Conservation (phyloP, 2,329 filamentous ascomycete genomes). For the Grosmannia huntii region DNA sequence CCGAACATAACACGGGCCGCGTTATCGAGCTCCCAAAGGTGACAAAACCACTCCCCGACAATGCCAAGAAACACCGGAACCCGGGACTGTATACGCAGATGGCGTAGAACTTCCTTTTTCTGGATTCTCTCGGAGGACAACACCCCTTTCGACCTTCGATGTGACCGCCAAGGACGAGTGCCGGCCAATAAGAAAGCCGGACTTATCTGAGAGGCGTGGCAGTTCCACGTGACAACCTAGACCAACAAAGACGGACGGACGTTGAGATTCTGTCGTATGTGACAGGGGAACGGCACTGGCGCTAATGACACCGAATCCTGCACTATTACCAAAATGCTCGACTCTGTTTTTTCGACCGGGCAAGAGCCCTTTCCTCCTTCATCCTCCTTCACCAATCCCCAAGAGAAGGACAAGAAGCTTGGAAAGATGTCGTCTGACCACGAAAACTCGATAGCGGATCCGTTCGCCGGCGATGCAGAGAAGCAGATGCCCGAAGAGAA, state of each 20-base stretch:
- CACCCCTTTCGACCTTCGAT: not conserved
- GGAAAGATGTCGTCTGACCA: slow-evolving; percentile 5
- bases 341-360: not conserved
- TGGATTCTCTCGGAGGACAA: not conserved
- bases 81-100: not conserved
- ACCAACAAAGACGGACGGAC: not conserved
- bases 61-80: not conserved
- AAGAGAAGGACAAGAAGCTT: not conserved
- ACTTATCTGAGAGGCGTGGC: not conserved
- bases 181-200: not conserved
- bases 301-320: not conserved
- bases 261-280: not conserved
- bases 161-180: not conserved
- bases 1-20: not conserved
- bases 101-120: not conserved
- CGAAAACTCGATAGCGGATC: not conserved
- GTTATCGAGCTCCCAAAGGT: not conserved
- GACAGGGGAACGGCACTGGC: not conserved
- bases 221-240: not conserved
- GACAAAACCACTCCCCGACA: not conserved
- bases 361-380: not conserved
- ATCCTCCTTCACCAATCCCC: not conserved
- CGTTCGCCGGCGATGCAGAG: slow-evolving; percentile 11
- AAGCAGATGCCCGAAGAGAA: slow-evolving; percentile 8
- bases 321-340: not conserved